Base-by-base conservation (phyloP, 371 early-diverging fungal genomes). In the Actinomucor elegans region DNA sequence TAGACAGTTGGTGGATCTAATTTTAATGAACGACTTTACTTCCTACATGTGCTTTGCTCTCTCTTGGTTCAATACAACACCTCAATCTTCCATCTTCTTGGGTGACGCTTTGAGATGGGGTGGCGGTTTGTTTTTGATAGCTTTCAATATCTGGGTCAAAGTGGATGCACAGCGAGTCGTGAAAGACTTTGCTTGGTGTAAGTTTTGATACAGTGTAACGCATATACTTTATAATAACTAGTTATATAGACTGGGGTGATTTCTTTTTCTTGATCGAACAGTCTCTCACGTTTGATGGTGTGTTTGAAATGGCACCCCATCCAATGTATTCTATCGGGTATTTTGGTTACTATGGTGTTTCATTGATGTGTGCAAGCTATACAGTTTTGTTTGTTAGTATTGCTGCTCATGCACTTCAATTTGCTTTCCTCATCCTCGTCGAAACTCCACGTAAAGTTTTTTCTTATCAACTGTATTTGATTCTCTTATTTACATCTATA, bases 301-400 rank as follows among this genome's bases (percentile, higher is more conserved):
- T 94, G 0, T 96, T 95, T 69, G 97, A 96, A 65, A 88, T 94
- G 88, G 95, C 94, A 0, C 97, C 97, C 20, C 98, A 98, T 61
- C 98, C 98, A 1, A 97, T 97, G 97, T 98, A 98, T 71, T 94
- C 95, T 9, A 89, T 98, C 29, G 98, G 98, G 0, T 98, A 96
- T 61, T 85, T 90, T 35, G 97, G 97, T 7, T 96, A 93, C 71
- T 98, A 98, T 67, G 98, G 96, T 21, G 74, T 92, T 4, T 90
- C 95, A 7, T 64, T 98, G 34, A 84, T 93, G 59, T 84, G 84
- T 33, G 91, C 87, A 26, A 88, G 88, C 51, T 94, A 94, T 69
- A 87, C 85, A 33, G 94, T 98, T 4, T 83, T 98, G 23, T 94
- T 90, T 60, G 89, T 88, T 40, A 89, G 91, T 35, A 76, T 98